phyloP scores from a whole-genome alignment of 2,329 filamentous ascomycete species.

The Fusarium virguliforme region DNA sequence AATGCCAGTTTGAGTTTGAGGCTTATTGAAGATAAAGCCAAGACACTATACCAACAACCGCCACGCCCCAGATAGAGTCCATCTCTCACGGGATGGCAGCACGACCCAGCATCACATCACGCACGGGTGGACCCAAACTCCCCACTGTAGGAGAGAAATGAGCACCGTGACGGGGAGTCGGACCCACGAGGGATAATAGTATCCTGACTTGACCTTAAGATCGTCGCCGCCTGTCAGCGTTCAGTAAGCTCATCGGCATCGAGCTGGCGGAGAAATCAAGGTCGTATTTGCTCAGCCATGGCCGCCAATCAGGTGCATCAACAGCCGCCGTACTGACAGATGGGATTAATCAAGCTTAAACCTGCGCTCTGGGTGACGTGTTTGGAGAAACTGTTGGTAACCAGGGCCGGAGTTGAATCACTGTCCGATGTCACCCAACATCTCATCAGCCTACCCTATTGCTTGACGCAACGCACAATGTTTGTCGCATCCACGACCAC shows the following conservation, averaged over 20 bases:
- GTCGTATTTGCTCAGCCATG: background rate
- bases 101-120: background rate
- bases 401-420: background rate
- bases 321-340: background rate
- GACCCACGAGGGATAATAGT: conserved; percentile 9
- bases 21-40: background rate
- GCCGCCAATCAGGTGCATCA: conserved; percentile 1
- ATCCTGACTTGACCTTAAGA: conserved; percentile 9
- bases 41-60: background rate
- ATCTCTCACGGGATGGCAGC: background rate
- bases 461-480: background rate
- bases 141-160: conserved; percentile 7
- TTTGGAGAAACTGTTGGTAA: conserved; percentile 5
- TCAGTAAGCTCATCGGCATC: background rate
- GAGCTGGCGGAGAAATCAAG: background rate
- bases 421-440: background rate
- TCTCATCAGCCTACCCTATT: background rate
- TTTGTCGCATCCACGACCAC: background rate
- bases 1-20: background rate
- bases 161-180: background rate
- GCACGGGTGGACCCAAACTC: background rate
- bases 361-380: background rate
- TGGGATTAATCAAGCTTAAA: background rate
- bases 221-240: background rate
- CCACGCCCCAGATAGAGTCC: background rate